Conservation (phyloP, 305 asterid species). For the Ilex paraguariensis region DNA sequence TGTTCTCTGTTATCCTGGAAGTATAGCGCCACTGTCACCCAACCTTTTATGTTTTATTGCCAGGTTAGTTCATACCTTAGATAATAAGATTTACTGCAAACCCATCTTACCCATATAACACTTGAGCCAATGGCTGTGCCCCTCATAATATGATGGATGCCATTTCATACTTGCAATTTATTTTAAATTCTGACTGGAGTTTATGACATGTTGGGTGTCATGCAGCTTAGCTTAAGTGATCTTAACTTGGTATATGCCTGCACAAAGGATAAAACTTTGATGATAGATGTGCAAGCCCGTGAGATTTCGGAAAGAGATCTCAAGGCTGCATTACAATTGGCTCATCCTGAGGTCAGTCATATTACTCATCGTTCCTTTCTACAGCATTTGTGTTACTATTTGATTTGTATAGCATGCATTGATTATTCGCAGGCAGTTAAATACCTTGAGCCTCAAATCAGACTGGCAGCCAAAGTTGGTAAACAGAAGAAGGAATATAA, state of each 20-base stretch:
- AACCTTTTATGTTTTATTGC: too few relatives aligned
- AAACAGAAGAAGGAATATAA: constrained; percentile 75
- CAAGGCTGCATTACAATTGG: constrained; percentile 84
- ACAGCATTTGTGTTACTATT: constrained; percentile 12
- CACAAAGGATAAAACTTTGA: constrained; percentile 93
- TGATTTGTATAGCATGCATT: constrained; percentile 21
- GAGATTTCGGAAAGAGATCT: constrained; percentile 87
- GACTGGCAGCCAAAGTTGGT: constrained; percentile 88
- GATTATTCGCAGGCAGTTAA: constrained; percentile 64
- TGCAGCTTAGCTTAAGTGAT: constrained; percentile 87
- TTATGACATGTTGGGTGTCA: constrained; percentile 20
- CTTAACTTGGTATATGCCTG: constrained; percentile 98
- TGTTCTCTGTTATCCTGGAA: too few relatives aligned
- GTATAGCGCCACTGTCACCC: too few relatives aligned
- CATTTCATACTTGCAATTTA: too few relatives aligned
- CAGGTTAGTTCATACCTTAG: too few relatives aligned
- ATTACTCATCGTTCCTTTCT: constrained; percentile 4
- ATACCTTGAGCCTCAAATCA: constrained; percentile 85
- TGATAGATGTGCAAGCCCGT: constrained; percentile 95
- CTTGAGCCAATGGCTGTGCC: too few relatives aligned
- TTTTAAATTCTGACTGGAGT: too few relatives aligned
- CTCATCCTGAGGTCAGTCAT: constrained; percentile 85
- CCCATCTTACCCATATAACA: too few relatives aligned
- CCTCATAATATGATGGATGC: too few relatives aligned
- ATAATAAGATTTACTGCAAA: too few relatives aligned